Base-by-base conservation (phyloP, 371 early-diverging fungal species). In the Mucor velutinosus region DNA sequence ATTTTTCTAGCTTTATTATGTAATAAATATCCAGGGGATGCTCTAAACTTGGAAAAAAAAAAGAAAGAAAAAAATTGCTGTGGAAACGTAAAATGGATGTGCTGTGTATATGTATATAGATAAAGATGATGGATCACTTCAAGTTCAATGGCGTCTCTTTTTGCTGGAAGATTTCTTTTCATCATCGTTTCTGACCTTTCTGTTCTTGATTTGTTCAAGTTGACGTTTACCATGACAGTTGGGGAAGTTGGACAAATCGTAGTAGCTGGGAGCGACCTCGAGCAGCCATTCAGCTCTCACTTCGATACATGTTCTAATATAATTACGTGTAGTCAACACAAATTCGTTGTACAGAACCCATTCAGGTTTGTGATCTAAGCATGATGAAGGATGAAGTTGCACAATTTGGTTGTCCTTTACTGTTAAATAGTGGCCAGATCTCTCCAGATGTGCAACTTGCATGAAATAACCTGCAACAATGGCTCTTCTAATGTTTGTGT, bases 281-380 rank as follows among this genome's bases (percentile, higher is more conserved):
- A 98, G 74, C 58, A 98, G 77, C 97, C 99, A 99, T 55, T 95
- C 95, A 4, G 91, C 90, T 73, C 89, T 90, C 61, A 97, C 89
- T 76, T 93, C 95, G 0, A 95, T 93, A 51, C 93, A 93, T 0
- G 95, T 97, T 60, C 99, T 93, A 66, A 99, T 97, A 78, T 93
- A 98, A 75, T 97, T 94, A 68, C 94, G 91, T 39, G 92, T 89
- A 14, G 99, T 99, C 66, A 98, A 77, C n/a, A 98, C 98, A 85
- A 95, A 97, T 79, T 99, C 99, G 72, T 98, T 94, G 84, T 97
- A 99, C 37, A 98, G 75, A 6, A 97, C 97, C 99, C 98, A 98
- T 76, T 97, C 95, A 19, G 98, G 95, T 65, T 94, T 95, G 66
- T 91, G 90, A 60, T 88, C 91, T 32, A 98, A 75, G 69, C 91